A percentile compares a stretch with the other conserved stretches of the same genome.
These are phyloP conservation scores for Crepidotus variabilis DNA, from an alignment of 768 basidiomycete genomes.

Conservation along the genomic window DNA sequence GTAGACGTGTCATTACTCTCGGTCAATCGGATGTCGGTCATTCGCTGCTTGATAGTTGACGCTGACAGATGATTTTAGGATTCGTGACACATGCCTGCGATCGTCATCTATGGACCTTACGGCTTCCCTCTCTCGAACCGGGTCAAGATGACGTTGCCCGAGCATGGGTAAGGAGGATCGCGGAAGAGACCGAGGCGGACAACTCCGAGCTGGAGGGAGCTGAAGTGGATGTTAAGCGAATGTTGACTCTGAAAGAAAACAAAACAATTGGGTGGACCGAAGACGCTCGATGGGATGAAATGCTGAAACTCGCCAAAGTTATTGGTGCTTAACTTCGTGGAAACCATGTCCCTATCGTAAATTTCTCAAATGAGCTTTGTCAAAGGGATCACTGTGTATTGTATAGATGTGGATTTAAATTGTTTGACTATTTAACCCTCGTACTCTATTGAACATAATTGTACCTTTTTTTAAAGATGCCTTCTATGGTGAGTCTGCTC, in stretches of 20 bases:
- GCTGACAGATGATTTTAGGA: constrained; percentile 30
- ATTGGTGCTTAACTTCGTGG: background rate
- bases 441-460: no score
- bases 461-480: no score
- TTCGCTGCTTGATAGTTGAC: no score
- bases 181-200: constrained; percentile 31
- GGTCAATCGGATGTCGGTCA: background rate
- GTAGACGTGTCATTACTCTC: constrained; percentile 5
- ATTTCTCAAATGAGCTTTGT: no score
- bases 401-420: no score
- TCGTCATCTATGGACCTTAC: constrained; percentile 57
- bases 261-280: constrained; percentile 49
- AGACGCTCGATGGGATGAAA: constrained; percentile 51
- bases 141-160: constrained; percentile 46
- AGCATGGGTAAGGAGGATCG: constrained; percentile 52
- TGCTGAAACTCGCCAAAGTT: constrained; percentile 31
- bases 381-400: no score
- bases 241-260: constrained; percentile 51
- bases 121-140: constrained; percentile 41
- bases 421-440: no score
- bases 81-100: constrained; percentile 73
- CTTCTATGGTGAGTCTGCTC: no score
- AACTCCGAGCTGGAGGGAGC: constrained; percentile 9
- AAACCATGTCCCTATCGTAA: no score
- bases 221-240: constrained; percentile 27